Base-by-base conservation (phyloP, 2,329 filamentous ascomycete genomes). In the Calonectria henricotiae region DNA sequence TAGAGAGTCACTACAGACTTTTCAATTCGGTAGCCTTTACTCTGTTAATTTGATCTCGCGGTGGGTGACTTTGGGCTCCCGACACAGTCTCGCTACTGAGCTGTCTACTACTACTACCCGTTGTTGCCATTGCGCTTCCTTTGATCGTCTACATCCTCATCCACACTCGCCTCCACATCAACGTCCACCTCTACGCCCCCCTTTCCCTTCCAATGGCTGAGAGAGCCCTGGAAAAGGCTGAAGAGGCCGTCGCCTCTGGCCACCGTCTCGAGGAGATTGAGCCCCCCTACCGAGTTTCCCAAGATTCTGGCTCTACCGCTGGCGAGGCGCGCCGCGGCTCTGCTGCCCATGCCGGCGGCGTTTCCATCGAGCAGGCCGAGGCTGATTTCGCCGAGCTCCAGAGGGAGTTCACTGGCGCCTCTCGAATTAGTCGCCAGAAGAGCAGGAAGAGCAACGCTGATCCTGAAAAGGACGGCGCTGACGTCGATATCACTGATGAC, bases 331-430 rank as follows among this genome's bases (percentile, higher is more conserved):
- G 71, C 20, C 72, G 68, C 46, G 43, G 61, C 32, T 75, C 76
- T n/a, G 71, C 70, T 47, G 67, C 71, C 4, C 71, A 69, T 9
- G 61, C 76, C n/a, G 66, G 62, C 23, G 89, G 90, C 25, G 87
- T 95, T 37, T 90, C 92, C 9, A 87, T 95, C 62, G 85, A 89
- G 69, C 87, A 88, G 63, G 93, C 93, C 49, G 89, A 93, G 80
- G 89, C 88, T 37, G 92, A 94, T 30, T 95, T 95, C 73, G 89
- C 88, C 0, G 87, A 93, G 73, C 85, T 95, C 15, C 91, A 88
- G 77, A 86, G 87, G 41, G 87, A 91, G 79, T 83, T 92, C 23
- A 88, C 89, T 2, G 86, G 85, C 7, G 80, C 88, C n/a, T 91
- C 89, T 7, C 86, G 86, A 35, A 84, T 84, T 0, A 90, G 88